Conservation (phyloP, 202 grass and related monocot species). For the Cymbopogon flexuosus region DNA sequence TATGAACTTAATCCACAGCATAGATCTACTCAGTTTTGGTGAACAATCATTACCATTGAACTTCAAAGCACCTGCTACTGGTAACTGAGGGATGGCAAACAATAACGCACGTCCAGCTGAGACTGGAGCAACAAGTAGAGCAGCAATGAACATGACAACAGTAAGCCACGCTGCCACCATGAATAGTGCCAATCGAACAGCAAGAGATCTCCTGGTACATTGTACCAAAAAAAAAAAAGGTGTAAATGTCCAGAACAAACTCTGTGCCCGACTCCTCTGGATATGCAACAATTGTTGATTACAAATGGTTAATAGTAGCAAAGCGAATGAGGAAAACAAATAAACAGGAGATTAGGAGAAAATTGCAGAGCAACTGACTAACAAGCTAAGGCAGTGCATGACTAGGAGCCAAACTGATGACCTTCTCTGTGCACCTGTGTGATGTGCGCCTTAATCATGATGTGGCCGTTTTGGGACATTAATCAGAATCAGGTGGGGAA, state of each 20-base stretch:
- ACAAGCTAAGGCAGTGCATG: no score
- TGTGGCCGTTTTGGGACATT: no score
- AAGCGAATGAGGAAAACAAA: background rate
- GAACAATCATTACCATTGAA: conserved; percentile 41
- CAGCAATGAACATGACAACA: conserved; percentile 35
- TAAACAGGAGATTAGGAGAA: conserved; percentile 2
- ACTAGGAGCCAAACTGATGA: no score
- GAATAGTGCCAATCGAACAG: conserved; percentile 30
- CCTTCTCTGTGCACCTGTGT: no score
- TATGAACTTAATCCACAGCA: background rate
- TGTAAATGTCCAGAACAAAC: conserved; percentile 13
- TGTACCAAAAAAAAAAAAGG: background rate
- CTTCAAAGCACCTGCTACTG: conserved; percentile 42
- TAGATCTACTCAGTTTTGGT: background rate
- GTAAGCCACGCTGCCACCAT: conserved; percentile 32
- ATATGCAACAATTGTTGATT: background rate
- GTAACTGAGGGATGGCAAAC: conserved; percentile 37
- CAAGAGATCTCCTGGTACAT: conserved; percentile 33
- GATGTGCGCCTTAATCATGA: no score
- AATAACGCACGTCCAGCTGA: conserved; percentile 42
- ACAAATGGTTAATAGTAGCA: background rate
- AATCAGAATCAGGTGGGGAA: no score
- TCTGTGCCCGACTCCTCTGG: background rate
- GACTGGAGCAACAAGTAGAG: conserved; percentile 33
- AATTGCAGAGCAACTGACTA: background rate